A percentile compares a stretch with the other conserved stretches of the same genome.
These are phyloP conservation scores for Platanthera guangdongensis DNA, from an alignment of 106 monocot species.

Conservation along the genomic window DNA sequence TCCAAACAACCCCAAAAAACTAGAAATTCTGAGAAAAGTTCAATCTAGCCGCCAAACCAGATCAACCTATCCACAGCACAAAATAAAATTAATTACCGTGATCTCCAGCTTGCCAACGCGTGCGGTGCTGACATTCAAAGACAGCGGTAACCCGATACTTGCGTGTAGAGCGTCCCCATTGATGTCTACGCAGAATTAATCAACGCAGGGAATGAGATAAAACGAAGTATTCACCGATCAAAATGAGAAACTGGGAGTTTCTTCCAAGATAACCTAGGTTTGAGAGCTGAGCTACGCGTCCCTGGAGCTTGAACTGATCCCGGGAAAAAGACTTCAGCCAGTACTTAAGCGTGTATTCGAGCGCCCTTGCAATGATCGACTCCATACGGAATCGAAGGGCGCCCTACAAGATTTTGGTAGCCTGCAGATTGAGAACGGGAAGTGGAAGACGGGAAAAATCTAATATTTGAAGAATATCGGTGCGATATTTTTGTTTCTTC, in stretches of 20 bases:
- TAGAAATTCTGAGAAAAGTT: not conserved
- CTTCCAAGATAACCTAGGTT: constrained; percentile 54
- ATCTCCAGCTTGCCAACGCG: constrained; percentile 92
- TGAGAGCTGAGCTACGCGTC: constrained; percentile 93
- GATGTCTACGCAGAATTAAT: constrained; percentile 48
- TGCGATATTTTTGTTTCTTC: no score
- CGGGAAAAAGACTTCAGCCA: constrained; percentile 98
- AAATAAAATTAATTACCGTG: constrained; percentile 38
- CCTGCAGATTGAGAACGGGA: not conserved
- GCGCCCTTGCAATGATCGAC: constrained; percentile 86
- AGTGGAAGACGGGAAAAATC: no score
- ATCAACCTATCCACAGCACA: not conserved
- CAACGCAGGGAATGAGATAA: constrained; percentile 3
- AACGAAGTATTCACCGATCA: not conserved
- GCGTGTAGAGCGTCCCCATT: constrained; percentile 93
- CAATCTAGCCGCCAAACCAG: not conserved
- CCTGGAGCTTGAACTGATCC: constrained; percentile 99
- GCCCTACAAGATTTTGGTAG: not conserved
- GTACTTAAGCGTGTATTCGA: constrained; percentile 99
- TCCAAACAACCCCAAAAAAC: not conserved
- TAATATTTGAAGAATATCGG: no score
- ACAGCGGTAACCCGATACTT: constrained; percentile 71
- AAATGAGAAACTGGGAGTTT: not conserved
- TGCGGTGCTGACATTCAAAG: constrained; percentile 74
- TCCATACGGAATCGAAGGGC: constrained; percentile 43